These are phyloP conservation scores for Chlorociboria aeruginascens DNA, from an alignment of 495 filamentous ascomycete species.

Conservation along the genomic window DNA sequence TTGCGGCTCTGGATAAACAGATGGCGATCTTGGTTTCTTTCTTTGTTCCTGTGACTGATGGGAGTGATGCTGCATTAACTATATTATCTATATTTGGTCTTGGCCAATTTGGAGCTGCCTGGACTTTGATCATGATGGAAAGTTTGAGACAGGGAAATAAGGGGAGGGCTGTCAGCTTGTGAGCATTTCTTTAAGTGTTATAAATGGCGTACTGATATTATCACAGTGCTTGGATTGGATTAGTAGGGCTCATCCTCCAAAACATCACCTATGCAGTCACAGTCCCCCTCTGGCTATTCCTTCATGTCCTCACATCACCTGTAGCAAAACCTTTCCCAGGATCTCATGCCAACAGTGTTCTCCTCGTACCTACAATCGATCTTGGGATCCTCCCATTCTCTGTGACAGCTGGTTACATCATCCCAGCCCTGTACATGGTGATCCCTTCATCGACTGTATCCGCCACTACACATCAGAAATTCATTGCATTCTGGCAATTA, in stretches of 20 bases:
- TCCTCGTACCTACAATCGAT: constrained; percentile 35
- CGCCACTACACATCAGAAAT: constrained; percentile 39
- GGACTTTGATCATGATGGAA: constrained; percentile 44
- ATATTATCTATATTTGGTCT: constrained; percentile 39
- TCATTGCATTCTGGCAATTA: constrained; percentile 47
- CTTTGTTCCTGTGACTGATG: constrained; percentile 44
- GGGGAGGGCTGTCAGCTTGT: constrained; percentile 40
- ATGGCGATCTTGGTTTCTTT: constrained; percentile 37
- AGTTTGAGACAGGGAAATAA: constrained; percentile 42
- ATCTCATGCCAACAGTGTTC: constrained; percentile 25
- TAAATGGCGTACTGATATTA: not conserved
- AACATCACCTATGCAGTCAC: constrained; percentile 40
- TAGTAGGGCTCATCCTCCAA: constrained; percentile 43
- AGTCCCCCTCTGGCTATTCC: constrained; percentile 36
- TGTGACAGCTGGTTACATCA: constrained; percentile 35
- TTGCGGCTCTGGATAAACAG: constrained; percentile 33
- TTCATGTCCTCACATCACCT: constrained; percentile 43
- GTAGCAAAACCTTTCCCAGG: constrained; percentile 29
- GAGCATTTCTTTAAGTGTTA: constrained; percentile 13
- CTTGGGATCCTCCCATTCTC: constrained; percentile 34
- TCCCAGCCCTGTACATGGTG: constrained; percentile 40
- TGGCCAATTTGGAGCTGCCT: constrained; percentile 42
- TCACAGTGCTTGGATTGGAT: constrained; percentile 13
- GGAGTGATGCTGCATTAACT: constrained; percentile 28
- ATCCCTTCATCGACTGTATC: constrained; percentile 32